Evolutionary conservation across 2,329 filamentous ascomycete species (phyloP).

Genomic region (Mariannaea elegans): DNA sequence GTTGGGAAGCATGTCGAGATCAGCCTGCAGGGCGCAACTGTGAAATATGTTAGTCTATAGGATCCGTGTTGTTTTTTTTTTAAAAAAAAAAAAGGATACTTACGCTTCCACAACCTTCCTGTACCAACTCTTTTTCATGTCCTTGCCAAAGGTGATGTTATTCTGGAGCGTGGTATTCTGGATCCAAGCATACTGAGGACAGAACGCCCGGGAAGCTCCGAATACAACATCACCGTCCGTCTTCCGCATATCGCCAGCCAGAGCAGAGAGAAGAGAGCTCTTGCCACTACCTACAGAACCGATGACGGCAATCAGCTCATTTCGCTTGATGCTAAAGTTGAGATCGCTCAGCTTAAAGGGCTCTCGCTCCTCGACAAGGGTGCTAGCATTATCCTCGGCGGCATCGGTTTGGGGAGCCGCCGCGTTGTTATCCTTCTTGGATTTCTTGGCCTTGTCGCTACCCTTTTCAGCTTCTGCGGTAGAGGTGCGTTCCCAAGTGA

Average conservation of each 20-base stretch:
- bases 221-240: slow-evolving; percentile 77
- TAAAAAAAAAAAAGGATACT: slow-evolving; percentile 42
- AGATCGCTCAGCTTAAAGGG: slow-evolving; percentile 79
- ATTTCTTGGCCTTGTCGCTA: slow-evolving; percentile 57
- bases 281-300: slow-evolving; percentile 91
- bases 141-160: slow-evolving; percentile 91
- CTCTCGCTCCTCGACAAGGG: slow-evolving; percentile 65
- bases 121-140: slow-evolving; percentile 81
- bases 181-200: slow-evolving; percentile 97
- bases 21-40: slow-evolving; percentile 81
- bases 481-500: slow-evolving; percentile 84
- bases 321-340: slow-evolving; percentile 72
- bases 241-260: slow-evolving; percentile 94
- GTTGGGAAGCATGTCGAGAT: slow-evolving; percentile 92
- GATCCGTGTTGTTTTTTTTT: slow-evolving; percentile 16
- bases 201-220: slow-evolving; percentile 86
- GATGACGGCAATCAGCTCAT: slow-evolving; percentile 86
- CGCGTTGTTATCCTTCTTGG: slow-evolving; percentile 39
- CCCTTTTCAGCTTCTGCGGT: slow-evolving; percentile 59
- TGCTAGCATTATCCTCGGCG: slow-evolving; percentile 62
- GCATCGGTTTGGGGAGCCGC: slow-evolving; percentile 43
- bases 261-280: slow-evolving; percentile 84
- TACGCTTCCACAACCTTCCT: slow-evolving; percentile 80
- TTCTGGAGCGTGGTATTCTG: slow-evolving; percentile 88
- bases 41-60: slow-evolving; percentile 7